Conservation (phyloP, 78 protist species). For the Mastigamoeba balamuthi region DNA sequence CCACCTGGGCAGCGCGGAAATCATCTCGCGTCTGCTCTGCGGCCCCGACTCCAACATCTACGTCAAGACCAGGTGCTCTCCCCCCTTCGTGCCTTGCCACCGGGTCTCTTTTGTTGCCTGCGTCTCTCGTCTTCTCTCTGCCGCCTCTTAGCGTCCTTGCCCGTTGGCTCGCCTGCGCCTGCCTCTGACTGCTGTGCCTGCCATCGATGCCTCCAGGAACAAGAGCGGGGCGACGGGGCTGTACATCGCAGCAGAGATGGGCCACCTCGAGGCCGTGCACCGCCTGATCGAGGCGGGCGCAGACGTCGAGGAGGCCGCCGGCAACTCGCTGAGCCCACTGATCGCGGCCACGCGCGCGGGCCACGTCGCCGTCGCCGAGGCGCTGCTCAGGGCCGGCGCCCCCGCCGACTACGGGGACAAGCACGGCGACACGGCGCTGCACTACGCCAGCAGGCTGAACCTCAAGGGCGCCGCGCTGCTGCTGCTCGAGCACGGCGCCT, state of each 20-base stretch:
- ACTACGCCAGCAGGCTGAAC: background rate
- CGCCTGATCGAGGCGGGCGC: too few species aligned
- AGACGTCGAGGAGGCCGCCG: too few species aligned
- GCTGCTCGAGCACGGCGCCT: background rate
- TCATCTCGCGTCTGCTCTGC: too few species aligned
- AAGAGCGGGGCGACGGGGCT: background rate
- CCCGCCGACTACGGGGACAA: background rate
- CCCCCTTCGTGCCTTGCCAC: background rate
- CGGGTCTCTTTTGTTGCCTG: background rate
- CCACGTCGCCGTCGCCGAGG: too few species aligned
- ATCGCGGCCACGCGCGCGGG: too few species aligned
- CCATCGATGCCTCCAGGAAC: background rate
- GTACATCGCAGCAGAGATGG: background rate
- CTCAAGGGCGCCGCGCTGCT: background rate
- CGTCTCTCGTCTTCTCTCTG: background rate
- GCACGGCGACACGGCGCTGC: background rate
- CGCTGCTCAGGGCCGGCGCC: background rate
- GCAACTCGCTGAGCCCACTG: too few species aligned
- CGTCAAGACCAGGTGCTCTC: background rate
- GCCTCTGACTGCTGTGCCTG: too few species aligned
- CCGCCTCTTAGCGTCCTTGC: background rate
- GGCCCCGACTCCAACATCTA: too few species aligned
- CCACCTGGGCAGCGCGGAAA: too few species aligned
- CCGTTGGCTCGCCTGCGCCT: too few species aligned
- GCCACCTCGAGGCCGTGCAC: background rate